Conservation (phyloP, 164 flowering plant species). For the Paratinospora sagittata region DNA sequence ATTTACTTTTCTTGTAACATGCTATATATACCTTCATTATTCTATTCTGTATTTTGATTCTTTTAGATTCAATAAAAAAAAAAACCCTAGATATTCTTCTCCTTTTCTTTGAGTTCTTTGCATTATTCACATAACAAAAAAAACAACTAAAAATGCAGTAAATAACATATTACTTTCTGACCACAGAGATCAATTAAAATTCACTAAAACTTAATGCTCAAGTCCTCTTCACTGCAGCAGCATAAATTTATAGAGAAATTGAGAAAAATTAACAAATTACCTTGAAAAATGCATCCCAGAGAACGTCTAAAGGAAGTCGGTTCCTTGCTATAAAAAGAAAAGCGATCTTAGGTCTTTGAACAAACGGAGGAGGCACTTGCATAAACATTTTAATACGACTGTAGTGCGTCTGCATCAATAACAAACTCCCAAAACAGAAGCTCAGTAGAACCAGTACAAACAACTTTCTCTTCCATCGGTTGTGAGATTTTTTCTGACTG, state of each 20-base stretch:
- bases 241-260: background rate
- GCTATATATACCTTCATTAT: too few relatives aligned
- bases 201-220: too few relatives aligned
- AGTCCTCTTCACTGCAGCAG: background rate
- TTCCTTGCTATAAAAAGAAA: conserved; percentile 87
- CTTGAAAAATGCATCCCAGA: conserved; percentile 86
- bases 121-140: too few relatives aligned
- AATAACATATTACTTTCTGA: too few relatives aligned
- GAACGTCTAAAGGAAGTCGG: conserved; percentile 69
- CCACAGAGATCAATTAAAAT: too few relatives aligned
- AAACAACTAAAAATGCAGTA: too few relatives aligned
- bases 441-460: conserved; percentile 31
- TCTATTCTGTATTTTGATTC: too few relatives aligned
- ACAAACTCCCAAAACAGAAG: conserved; percentile 50
- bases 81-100: too few relatives aligned
- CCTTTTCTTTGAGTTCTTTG: too few relatives aligned
- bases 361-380: conserved; percentile 25
- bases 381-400: conserved; percentile 31
- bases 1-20: too few relatives aligned
- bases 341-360: conserved; percentile 61
- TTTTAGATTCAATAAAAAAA: too few relatives aligned
- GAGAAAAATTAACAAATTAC: conserved; percentile 26
- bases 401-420: conserved; percentile 48
- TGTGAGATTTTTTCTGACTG: conserved; percentile 28
- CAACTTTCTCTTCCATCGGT: conserved; percentile 57